phyloP scores from a whole-genome alignment of 1,139 yeast genomes.

The Meyerozyma smithsonii region DNA sequence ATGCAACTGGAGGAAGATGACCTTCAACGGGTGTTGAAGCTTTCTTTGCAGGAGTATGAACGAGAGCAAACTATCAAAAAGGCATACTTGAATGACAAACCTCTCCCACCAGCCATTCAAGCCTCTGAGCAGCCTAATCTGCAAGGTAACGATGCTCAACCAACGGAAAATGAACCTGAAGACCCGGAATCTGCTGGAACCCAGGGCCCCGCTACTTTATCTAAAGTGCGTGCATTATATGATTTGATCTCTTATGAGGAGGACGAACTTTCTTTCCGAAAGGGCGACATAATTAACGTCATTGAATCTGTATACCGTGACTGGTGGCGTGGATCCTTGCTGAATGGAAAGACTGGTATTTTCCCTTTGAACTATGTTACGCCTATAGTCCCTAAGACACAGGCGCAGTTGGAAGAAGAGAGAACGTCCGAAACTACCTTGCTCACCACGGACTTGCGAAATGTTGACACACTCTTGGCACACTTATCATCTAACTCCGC shows the following conservation, averaged over 20 bases:
- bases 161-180: slow-evolving; percentile 5
- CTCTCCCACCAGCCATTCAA: slow-evolving; percentile 7
- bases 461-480: slow-evolving; percentile 63
- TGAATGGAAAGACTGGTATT: slow-evolving; percentile 76
- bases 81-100: slow-evolving; percentile 19
- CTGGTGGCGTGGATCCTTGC: slow-evolving; percentile 91
- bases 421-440: slow-evolving; percentile 25
- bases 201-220: slow-evolving; percentile 46
- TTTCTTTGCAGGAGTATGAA: slow-evolving; percentile 68
- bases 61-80: slow-evolving; percentile 31
- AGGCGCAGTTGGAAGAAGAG: slow-evolving; percentile 37
- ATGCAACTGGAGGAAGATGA: slow-evolving; percentile 71
- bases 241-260: slow-evolving; percentile 70
- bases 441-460: slow-evolving; percentile 31
- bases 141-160: background rate
- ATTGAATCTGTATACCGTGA: slow-evolving; percentile 86
- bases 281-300: slow-evolving; percentile 77
- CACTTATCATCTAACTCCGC: slow-evolving; percentile 43
- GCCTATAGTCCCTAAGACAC: slow-evolving; percentile 65
- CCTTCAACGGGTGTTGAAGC: slow-evolving; percentile 67
- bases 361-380: slow-evolving; percentile 92
- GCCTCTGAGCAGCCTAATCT: slow-evolving; percentile 4
- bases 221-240: slow-evolving; percentile 78
- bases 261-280: slow-evolving; percentile 66
- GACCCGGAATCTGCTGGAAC: slow-evolving; percentile 10